Conservation (phyloP, 1,284 basidiomycete genomes). For the Moniliophthora roreri region DNA sequence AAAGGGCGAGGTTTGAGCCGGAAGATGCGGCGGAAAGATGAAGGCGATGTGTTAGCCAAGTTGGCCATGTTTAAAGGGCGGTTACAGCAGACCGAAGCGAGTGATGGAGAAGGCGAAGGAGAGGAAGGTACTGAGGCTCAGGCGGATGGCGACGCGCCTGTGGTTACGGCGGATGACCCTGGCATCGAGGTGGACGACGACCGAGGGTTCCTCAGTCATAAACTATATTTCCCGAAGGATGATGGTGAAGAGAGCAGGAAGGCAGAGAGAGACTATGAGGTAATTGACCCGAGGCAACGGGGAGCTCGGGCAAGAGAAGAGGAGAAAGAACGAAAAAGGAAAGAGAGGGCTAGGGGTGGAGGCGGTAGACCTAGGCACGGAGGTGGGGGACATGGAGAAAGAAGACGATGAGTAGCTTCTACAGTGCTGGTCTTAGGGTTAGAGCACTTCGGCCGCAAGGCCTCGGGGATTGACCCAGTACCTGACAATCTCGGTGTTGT, state of each 20-base stretch:
- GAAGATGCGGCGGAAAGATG: conserved; percentile 70
- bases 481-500: too few species aligned
- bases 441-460: too few species aligned
- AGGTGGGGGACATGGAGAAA: neutral
- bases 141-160: conserved; percentile 24
- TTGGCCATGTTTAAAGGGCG: conserved; percentile 73
- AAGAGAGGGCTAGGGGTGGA: neutral
- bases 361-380: conserved; percentile 7
- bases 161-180: conserved; percentile 39
- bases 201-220: conserved; percentile 76
- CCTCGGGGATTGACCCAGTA: too few species aligned
- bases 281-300: conserved; percentile 76
- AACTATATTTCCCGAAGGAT: conserved; percentile 77
- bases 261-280: conserved; percentile 88
- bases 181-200: conserved; percentile 83
- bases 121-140: conserved; percentile 27
- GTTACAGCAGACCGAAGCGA: conserved; percentile 49
- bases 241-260: conserved; percentile 73
- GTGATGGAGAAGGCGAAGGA: conserved; percentile 33
- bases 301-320: conserved; percentile 72
- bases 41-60: conserved; percentile 74
- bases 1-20: conserved; percentile 60
- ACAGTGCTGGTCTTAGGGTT: too few species aligned
- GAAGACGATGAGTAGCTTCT: neutral
- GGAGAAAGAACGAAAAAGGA: conserved; percentile 52